Percentiles rank a stretch among this genome's conserved stretches.
Evolutionary conservation across 202 grass and related monocot genomes (phyloP).

Genomic region (Schoenoplectus tabernaemontani): DNA sequence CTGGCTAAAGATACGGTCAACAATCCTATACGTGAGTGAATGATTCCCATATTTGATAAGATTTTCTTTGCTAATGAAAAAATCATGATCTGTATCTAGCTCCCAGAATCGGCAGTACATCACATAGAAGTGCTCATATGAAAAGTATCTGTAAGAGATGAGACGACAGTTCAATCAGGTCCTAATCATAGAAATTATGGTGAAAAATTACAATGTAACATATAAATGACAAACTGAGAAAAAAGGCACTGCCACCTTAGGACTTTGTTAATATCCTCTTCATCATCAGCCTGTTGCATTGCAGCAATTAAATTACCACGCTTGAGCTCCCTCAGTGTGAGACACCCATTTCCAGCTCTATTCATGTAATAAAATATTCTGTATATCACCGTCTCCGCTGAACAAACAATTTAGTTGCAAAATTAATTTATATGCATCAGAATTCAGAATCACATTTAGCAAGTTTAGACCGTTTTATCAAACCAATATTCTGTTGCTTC

Average conservation of each 20-base stretch:
- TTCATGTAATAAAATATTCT: constrained; percentile 96
- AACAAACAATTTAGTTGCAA: not conserved
- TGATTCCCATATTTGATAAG: constrained; percentile 98
- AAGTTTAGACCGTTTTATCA: not conserved
- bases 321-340: constrained; percentile 85
- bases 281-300: constrained; percentile 82
- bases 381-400: constrained; percentile 96
- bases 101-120: constrained; percentile 99
- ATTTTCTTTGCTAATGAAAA: constrained; percentile 96
- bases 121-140: constrained; percentile 98
- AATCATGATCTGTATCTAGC: constrained; percentile 94
- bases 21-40: constrained; percentile 95
- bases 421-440: constrained; percentile 9
- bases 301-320: constrained; percentile 88
- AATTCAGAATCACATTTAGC: not conserved
- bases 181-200: not conserved
- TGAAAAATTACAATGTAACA: constrained; percentile 5
- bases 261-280: constrained; percentile 99
- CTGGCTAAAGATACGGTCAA: constrained; percentile 96
- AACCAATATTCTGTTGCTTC: not conserved
- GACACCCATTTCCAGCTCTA: constrained; percentile 75
- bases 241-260: constrained; percentile 45
- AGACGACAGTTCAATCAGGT: not conserved
- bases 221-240: not conserved
- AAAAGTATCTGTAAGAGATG: constrained; percentile 69